phyloP scores from a whole-genome alignment of 163 green algal genomes.

The Chlorella variabilis region DNA sequence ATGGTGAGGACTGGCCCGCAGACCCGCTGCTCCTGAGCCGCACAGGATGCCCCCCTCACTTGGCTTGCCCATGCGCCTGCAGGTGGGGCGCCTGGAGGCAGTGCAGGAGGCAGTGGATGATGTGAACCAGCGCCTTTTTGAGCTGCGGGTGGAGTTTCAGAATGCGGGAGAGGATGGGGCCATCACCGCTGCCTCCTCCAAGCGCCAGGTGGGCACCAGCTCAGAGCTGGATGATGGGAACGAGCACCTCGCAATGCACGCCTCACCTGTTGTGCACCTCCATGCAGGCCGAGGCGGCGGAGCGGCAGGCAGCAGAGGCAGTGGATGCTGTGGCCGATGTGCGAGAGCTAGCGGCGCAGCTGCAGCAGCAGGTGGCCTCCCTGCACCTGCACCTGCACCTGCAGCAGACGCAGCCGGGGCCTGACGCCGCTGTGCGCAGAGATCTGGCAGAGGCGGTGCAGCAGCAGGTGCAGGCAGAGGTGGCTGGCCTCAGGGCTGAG shows the following conservation, averaged over 20 bases:
- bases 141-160: constrained; percentile 33
- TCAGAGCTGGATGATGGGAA: neutral
- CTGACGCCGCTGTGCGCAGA: too few relatives aligned
- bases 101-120: constrained; percentile 18
- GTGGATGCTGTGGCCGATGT: neutral
- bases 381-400: too few relatives aligned
- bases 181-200: neutral
- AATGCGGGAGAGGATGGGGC: constrained; percentile 14
- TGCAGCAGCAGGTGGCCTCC: constrained; percentile 15
- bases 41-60: too few relatives aligned
- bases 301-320: constrained; percentile 11
- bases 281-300: constrained; percentile 21
- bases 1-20: too few relatives aligned
- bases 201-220: constrained; percentile 19
- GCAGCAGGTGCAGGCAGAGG: neutral
- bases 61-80: too few relatives aligned
- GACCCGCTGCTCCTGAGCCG: too few relatives aligned
- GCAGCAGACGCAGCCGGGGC: too few relatives aligned
- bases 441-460: neutral
- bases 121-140: constrained; percentile 29
- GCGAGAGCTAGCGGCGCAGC: neutral
- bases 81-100: neutral
- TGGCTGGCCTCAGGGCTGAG: neutral
- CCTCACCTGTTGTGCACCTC: neutral
- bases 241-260: neutral